Conservation (phyloP, 331 rosid genomes). For the Pyracantha coccinea region DNA sequence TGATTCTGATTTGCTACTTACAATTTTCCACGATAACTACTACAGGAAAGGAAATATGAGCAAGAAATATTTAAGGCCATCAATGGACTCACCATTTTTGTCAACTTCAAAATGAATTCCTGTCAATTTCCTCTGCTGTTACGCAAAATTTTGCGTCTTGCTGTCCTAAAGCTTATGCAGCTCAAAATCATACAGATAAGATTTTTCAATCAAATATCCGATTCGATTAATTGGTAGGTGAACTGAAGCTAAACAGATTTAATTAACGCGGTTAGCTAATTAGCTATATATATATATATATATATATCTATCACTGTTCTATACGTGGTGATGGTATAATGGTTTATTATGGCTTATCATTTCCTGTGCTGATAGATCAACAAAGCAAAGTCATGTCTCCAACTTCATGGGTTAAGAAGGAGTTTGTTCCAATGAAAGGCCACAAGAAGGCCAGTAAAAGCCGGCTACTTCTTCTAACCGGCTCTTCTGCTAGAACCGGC, state of each 20-base stretch:
- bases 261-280: background rate
- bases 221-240: background rate
- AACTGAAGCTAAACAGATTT: background rate
- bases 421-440: background rate
- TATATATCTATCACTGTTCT: background rate
- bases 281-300: no score
- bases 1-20: no score
- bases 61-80: background rate
- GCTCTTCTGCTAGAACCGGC: background rate
- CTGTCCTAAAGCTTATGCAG: background rate
- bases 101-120: background rate
- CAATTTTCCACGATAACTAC: no score
- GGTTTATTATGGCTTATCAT: background rate
- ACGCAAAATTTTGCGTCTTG: background rate
- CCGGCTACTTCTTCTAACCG: background rate
- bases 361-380: background rate
- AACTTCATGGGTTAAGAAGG: conserved; percentile 10
- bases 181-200: background rate
- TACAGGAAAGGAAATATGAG: background rate
- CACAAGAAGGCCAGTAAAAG: background rate
- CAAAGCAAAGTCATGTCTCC: background rate
- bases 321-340: background rate
- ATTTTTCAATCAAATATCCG: background rate
- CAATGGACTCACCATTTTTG: background rate
- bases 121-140: background rate